A percentile compares a stretch with the other conserved stretches of the same genome.
Conservation (phyloP, 1,284 basidiomycete species). For the Cryptococcus sp. region DNA sequence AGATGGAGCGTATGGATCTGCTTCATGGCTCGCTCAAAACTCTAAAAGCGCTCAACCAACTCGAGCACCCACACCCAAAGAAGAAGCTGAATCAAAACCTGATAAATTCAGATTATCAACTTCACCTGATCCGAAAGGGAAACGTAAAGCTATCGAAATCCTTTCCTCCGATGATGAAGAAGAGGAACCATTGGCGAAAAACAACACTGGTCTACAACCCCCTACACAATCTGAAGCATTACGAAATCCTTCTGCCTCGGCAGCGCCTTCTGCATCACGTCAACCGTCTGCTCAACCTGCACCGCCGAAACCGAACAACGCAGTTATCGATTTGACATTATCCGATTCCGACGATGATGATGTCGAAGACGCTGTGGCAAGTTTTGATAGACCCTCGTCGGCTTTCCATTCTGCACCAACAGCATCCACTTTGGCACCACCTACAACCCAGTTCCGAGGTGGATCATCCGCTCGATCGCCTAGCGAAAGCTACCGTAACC, state of each 20-base stretch:
- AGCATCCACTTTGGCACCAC: too few relatives aligned
- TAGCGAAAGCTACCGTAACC: too few relatives aligned
- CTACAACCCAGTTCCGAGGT: too few relatives aligned
- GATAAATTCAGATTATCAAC: not conserved
- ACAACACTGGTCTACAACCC: not conserved
- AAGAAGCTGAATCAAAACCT: not conserved
- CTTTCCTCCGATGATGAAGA: slow-evolving; percentile 72
- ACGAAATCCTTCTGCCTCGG: not conserved
- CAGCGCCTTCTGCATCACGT: slow-evolving; percentile 2
- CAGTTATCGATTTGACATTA: slow-evolving; percentile 29
- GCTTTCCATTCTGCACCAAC: too few relatives aligned
- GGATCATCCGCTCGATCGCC: too few relatives aligned
- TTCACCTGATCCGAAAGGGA: slow-evolving; percentile 14
- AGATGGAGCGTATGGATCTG: slow-evolving; percentile 76
- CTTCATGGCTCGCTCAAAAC: slow-evolving; percentile 62
- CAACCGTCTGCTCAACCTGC: slow-evolving; percentile 1
- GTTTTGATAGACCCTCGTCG: too few relatives aligned
- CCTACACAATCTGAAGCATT: not conserved
- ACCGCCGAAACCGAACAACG: slow-evolving; percentile 1
- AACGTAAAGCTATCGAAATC: slow-evolving; percentile 58
- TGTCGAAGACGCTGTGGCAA: too few relatives aligned
- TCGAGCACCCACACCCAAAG: not conserved
- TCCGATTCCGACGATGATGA: slow-evolving; percentile 27
- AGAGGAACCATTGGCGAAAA: slow-evolving; percentile 51
- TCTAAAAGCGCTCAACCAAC: slow-evolving; percentile 20